These are phyloP conservation scores for Populus tremula DNA, from an alignment of 345 rosid genomes.

Conservation along the genomic window DNA sequence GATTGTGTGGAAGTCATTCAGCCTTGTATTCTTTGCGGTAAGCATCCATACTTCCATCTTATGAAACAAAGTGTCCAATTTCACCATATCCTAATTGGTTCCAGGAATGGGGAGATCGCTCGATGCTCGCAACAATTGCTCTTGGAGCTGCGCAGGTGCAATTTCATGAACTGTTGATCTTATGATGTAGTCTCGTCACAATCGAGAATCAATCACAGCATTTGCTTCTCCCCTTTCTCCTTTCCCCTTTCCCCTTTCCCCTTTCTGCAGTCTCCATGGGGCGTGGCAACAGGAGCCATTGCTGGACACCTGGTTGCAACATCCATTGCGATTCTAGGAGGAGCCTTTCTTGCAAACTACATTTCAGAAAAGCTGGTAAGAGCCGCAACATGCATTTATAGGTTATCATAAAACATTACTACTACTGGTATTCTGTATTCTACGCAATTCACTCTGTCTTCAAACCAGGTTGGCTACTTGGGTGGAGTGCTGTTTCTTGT, in stretches of 20 bases:
- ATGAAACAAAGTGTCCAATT: neutral
- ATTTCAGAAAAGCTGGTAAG: constrained; percentile 91
- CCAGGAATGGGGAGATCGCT: constrained; percentile 99
- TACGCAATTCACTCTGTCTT: constrained; percentile 23
- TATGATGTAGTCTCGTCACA: neutral
- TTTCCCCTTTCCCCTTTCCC: neutral
- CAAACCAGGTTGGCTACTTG: constrained; percentile 74
- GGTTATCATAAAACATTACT: neutral
- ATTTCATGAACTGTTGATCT: constrained; percentile 1
- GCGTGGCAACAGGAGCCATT: constrained; percentile 94
- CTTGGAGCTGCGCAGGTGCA: constrained; percentile 93
- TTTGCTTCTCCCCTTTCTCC: neutral
- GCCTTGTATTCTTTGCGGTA: constrained; percentile 96
- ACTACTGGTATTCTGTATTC: neutral
- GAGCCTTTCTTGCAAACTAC: constrained; percentile 88
- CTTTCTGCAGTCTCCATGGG: constrained; percentile 76
- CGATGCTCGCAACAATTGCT: constrained; percentile 98
- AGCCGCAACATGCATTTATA: neutral
- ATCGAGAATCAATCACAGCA: neutral
- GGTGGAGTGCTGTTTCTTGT: constrained; percentile 85
- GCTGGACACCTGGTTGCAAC: constrained; percentile 91
- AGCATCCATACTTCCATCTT: constrained; percentile 29
- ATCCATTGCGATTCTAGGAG: constrained; percentile 76
- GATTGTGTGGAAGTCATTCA: constrained; percentile 89
- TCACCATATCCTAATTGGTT: constrained; percentile 5